Evolutionary conservation across 139 green algal genomes (phyloP), one percentile per base, ranked within the genome.

Genomic region (Pycnococcus provasolii): DNA sequence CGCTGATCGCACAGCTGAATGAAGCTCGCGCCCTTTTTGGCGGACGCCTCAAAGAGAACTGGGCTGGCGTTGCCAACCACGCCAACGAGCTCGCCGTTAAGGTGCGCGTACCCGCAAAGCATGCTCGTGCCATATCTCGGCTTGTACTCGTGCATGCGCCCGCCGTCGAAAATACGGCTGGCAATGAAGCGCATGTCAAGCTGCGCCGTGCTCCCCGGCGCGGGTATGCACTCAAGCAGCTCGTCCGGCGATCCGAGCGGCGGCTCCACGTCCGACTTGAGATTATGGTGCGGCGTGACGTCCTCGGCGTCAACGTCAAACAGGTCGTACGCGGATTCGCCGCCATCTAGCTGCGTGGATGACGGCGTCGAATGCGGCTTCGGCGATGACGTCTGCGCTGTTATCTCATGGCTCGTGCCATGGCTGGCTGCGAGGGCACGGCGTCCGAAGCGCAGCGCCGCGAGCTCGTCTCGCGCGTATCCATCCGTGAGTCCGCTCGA

Each of bases 11-110:
- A 95, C 52, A 90, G 76, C 77, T 90, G 78, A 9, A 90, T 62
- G 62, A 90, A 90, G 71, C 90, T 83, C 3, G 83, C 77, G 26
- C 85, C 90, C 78, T 96, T 96, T 40, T 93, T 73, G 9, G 90
- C 90, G 4, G 88, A 80, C 48, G 91, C 80, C 37, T 79, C 84
- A 58, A 95, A 91, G n/a, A 96, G 74, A 4, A 96, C 74, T 26
- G 26, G 26, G 65, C 90, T 90, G 58, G 92, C 89, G 84, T 96
- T 96, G 52, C 89, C 89, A 42, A 96, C 86, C 6, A 96, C 70
- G 2, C 90, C 90, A 13, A 96, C 84, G 42, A 2, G 39, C 8
- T 2, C 3, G 55, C 51, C 72, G 4, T 71, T 41, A 8, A 81
- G 55, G 0, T 60, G 5, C 15, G 53, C 63, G 43, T 79, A 81